Base-by-base conservation (phyloP, 1,284 basidiomycete genomes). In the Ganoderma lingzhi region DNA sequence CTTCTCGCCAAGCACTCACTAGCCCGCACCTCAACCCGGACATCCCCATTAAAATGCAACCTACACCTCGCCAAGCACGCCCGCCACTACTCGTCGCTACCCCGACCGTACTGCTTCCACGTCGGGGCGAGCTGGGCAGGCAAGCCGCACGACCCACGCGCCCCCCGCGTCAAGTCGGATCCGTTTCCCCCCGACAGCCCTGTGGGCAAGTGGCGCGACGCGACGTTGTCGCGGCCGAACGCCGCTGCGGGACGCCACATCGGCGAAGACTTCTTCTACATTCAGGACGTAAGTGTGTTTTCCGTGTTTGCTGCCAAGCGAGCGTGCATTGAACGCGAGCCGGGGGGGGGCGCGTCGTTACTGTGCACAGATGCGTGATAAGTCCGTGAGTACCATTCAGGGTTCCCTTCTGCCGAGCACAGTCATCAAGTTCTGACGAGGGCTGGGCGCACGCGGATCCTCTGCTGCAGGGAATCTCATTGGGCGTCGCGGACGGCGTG, bases 261-360 rank as follows among this genome's bases (percentile, higher is more conserved):
- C 8, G 92, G 93, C 32, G 93, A 96, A 76, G 93, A 95, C 77
- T 94, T 95, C 79, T 92, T 93, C 77, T 95, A 88, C 74, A 84
- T 93, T 2, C 89, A 93, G 81, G 82, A 92, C 80, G 93, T 91
- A 75, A 76, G 89, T 82, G 59, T 17, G 53, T 32, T 9, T 44
- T 9, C 45, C 3, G 39, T 37, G 51, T 14, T 15, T 53, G 15
- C 10, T 53, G 28, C 19, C n/a, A 6, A 17, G 23, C 37, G 53
- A 67, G 2, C 3, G 56, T 23, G 30, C 23, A 39, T 32, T 59
- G 56, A 56, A 59, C 9, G 58, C 23, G 23, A 41, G 37, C 28
- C 30, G 3, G 51, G 15, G 28, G 28, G 23, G 45, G 19, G 44
- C 44, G 44, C 9, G 45, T n/a, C 35, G 8, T 35, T 35, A 35